Evolutionary conservation across 495 filamentous ascomycete genomes (phyloP).

Genomic region (Hypoxylon subgilvum): DNA sequence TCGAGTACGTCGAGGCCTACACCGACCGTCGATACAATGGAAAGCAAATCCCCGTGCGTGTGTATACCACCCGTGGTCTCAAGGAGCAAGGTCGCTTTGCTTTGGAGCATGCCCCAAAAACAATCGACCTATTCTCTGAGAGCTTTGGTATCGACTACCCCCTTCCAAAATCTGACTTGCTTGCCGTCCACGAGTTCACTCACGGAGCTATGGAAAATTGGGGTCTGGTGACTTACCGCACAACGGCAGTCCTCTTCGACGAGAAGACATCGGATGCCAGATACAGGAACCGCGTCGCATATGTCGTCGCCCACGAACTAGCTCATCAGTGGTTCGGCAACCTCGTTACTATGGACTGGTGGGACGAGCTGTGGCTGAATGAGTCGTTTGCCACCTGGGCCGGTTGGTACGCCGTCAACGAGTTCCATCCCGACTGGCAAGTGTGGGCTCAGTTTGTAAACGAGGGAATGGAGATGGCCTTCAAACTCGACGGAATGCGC

Average conservation of each 20-base stretch:
- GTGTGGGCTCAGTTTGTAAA: conserved; percentile 95
- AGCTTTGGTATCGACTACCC: conserved; percentile 95
- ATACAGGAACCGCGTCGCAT: conserved; percentile 89
- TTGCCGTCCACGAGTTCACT: conserved; percentile 94
- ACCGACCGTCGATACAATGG: conserved; percentile 88
- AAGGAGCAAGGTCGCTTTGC: conserved; percentile 88
- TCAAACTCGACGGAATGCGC: conserved; percentile 83
- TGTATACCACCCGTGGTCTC: conserved; percentile 90
- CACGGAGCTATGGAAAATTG: conserved; percentile 76
- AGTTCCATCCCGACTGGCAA: conserved; percentile 93
- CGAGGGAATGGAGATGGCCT: conserved; percentile 89
- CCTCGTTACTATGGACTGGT: conserved; percentile 87
- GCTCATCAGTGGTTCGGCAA: conserved; percentile 99
- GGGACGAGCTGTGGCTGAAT: conserved; percentile 96
- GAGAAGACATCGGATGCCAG: conserved; percentile 85
- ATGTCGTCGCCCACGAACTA: conserved; percentile 92
- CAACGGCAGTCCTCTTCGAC: conserved; percentile 90
- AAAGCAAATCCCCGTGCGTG: conserved; percentile 86
- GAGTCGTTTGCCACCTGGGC: conserved; percentile 99
- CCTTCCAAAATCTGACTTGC: conserved; percentile 89
- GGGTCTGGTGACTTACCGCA: conserved; percentile 95
- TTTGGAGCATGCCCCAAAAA: conserved; percentile 81
- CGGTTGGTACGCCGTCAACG: conserved; percentile 89
- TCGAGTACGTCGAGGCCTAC: conserved; percentile 91
- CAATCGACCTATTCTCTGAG: conserved; percentile 94